Percentiles rank a stretch among this genome's conserved stretches.
Conservation (phyloP, 495 filamentous ascomycete species). For the Coniosporium apollinis region DNA sequence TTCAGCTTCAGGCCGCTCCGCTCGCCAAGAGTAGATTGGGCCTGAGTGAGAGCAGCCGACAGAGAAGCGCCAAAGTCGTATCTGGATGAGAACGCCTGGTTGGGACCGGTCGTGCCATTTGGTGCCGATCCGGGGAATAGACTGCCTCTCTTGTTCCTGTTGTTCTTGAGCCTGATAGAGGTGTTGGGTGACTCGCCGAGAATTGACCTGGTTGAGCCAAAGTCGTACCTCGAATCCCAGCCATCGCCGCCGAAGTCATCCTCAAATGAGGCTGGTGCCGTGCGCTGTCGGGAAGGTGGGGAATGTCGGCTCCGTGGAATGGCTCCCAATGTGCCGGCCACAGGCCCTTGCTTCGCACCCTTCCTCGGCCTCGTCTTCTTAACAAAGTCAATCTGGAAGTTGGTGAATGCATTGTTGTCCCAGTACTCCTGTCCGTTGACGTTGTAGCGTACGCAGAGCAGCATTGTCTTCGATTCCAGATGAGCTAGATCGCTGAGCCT, state of each 20-base stretch:
- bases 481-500: conserved; percentile 82
- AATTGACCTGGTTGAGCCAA: conserved; percentile 35
- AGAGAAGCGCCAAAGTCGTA: conserved; percentile 91
- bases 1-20: conserved; percentile 25
- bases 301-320: conserved; percentile 63
- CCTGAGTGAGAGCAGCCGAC: conserved; percentile 60
- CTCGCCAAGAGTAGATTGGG: conserved; percentile 34
- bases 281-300: conserved; percentile 38
- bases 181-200: conserved; percentile 31
- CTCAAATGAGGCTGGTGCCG: conserved; percentile 42
- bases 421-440: conserved; percentile 78
- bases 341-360: conserved; percentile 27
- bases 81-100: conserved; percentile 71
- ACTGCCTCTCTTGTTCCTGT: conserved; percentile 13
- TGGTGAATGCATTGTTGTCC: conserved; percentile 78
- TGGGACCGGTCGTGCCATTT: conserved; percentile 27
- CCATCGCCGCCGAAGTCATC: conserved; percentile 46
- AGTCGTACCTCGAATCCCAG: conserved; percentile 27
- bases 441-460: conserved; percentile 79
- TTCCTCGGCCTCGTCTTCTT: conserved; percentile 50
- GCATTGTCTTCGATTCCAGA: conserved; percentile 75
- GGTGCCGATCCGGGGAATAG: conserved; percentile 6
- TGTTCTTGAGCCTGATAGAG: conserved; percentile 25
- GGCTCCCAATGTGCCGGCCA: conserved; percentile 37
- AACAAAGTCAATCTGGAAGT: conserved; percentile 84